Conservation (phyloP, 805 yeast species). For the Lachancea fermentati region DNA sequence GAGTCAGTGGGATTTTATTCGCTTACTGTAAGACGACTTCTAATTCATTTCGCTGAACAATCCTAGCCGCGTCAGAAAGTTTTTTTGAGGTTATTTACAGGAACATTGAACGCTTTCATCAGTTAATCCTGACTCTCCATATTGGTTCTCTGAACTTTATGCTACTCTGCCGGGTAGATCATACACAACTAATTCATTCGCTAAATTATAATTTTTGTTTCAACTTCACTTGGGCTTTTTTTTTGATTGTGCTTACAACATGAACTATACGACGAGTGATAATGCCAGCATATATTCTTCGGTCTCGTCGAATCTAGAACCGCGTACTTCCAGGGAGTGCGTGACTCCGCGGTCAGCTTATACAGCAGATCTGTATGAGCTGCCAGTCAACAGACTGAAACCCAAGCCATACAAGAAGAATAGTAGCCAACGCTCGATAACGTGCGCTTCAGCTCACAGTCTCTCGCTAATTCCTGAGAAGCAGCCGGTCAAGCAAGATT, state of each 20-base stretch:
- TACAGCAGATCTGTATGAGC: constrained; percentile 21
- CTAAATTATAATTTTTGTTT: background rate
- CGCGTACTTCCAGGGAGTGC: constrained; percentile 3
- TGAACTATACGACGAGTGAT: constrained; percentile 1
- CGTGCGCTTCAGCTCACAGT: constrained; percentile 2
- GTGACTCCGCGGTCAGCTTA: constrained; percentile 23
- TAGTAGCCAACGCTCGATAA: constrained; percentile 4
- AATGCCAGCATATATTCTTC: constrained; percentile 13
- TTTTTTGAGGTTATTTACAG: background rate
- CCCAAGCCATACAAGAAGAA: constrained; percentile 8
- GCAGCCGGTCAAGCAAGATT: constrained; percentile 1
- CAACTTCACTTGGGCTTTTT: background rate
- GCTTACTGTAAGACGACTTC: background rate
- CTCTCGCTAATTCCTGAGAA: constrained; percentile 10
- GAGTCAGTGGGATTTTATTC: background rate
- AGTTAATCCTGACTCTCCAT: background rate
- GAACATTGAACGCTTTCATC: background rate
- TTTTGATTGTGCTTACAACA: background rate
- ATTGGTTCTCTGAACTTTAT: background rate
- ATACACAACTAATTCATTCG: background rate
- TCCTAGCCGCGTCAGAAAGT: background rate
- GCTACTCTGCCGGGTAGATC: background rate
- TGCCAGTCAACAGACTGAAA: constrained; percentile 8
- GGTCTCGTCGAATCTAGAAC: constrained; percentile 3
- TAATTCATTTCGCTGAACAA: too few species aligned